phyloP scores from a whole-genome alignment of 23 red algal genomes.

The Gracilariopsis chorda region DNA sequence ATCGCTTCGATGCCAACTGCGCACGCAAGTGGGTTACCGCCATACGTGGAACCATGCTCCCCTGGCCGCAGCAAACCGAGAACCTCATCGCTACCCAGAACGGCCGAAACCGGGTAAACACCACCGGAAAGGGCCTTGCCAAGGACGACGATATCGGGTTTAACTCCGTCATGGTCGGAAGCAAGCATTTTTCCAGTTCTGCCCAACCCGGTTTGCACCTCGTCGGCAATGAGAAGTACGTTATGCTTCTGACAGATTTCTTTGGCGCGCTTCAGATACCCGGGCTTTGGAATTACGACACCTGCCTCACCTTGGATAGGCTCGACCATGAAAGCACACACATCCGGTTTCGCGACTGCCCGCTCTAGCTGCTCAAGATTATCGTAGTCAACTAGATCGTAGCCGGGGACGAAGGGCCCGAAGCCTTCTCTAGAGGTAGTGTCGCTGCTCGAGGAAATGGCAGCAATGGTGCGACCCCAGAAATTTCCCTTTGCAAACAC shows the following conservation, averaged over 20 bases:
- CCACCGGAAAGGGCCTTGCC: slow-evolving; percentile 96
- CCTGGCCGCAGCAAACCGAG: slow-evolving; percentile 70
- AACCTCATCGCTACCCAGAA: slow-evolving; percentile 82
- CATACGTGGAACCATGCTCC: slow-evolving; percentile 99
- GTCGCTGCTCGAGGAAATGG: slow-evolving; percentile 80
- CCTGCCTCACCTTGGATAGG: slow-evolving; percentile 99
- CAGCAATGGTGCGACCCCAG: slow-evolving; percentile 90
- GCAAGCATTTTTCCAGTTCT: slow-evolving; percentile 89
- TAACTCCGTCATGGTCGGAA: slow-evolving; percentile 77
- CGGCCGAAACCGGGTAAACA: slow-evolving; percentile 89
- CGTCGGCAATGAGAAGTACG: slow-evolving; percentile 95
- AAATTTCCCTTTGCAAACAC: slow-evolving; percentile 93
- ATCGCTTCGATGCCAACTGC: slow-evolving; percentile 85
- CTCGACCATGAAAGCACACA: slow-evolving; percentile 98
- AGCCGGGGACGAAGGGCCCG: slow-evolving; percentile 89
- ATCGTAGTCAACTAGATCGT: slow-evolving; percentile 80
- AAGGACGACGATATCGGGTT: slow-evolving; percentile 91
- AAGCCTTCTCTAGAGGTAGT: slow-evolving; percentile 68
- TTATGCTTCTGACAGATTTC: slow-evolving; percentile 77
- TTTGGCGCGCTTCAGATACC: slow-evolving; percentile 71
- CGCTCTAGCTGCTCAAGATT: slow-evolving; percentile 77
- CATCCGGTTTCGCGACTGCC: slow-evolving; percentile 62
- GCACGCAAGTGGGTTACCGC: slow-evolving; percentile 94
- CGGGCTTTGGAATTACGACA: slow-evolving; percentile 82
- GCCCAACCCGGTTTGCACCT: slow-evolving; percentile 94